Evolutionary conservation across 1,139 yeast genomes (phyloP).

Genomic region (Lodderomyces oxycetoniae): DNA sequence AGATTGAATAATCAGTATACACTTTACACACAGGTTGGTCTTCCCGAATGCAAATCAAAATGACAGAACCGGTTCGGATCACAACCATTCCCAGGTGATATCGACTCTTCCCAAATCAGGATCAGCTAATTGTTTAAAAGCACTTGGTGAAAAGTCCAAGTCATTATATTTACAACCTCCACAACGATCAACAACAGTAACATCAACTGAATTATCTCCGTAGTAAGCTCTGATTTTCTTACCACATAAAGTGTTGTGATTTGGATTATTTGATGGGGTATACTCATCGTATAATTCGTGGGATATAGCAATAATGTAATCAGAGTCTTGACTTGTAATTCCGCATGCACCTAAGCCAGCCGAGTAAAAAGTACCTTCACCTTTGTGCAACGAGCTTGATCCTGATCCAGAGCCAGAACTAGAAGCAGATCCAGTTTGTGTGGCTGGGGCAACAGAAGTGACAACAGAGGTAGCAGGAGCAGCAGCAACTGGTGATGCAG

Average conservation of each 20-base stretch:
- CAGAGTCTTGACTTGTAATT: conserved; percentile 38
- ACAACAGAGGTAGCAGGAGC: conserved; percentile 19
- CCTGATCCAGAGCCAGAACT: conserved; percentile 17
- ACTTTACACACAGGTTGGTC: too few species aligned
- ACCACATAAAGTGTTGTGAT: conserved; percentile 42
- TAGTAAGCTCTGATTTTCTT: conserved; percentile 36
- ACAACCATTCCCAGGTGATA: conserved; percentile 37
- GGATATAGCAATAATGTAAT: conserved; percentile 45
- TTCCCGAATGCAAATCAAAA: too few species aligned
- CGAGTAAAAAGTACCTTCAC: conserved; percentile 58
- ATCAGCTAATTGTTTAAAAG: conserved; percentile 37
- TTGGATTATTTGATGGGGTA: conserved; percentile 33
- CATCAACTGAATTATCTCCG: conserved; percentile 40
- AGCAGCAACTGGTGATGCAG: conserved; percentile 18
- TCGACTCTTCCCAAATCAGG: conserved; percentile 38
- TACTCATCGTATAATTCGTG: conserved; percentile 30
- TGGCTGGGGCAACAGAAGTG: too few species aligned
- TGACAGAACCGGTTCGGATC: too few species aligned
- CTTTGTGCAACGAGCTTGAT: conserved; percentile 20
- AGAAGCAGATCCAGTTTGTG: conserved; percentile 18
- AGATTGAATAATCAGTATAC: too few species aligned
- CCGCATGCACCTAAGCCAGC: conserved; percentile 67
- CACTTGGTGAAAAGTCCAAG: conserved; percentile 45
- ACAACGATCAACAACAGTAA: conserved; percentile 42
- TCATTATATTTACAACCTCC: conserved; percentile 35